A percentile compares a stretch with the other conserved stretches of the same genome.
phyloP scores from a whole-genome alignment of 108 stramenopile genomes.

The Cyclotella kingstonii region DNA sequence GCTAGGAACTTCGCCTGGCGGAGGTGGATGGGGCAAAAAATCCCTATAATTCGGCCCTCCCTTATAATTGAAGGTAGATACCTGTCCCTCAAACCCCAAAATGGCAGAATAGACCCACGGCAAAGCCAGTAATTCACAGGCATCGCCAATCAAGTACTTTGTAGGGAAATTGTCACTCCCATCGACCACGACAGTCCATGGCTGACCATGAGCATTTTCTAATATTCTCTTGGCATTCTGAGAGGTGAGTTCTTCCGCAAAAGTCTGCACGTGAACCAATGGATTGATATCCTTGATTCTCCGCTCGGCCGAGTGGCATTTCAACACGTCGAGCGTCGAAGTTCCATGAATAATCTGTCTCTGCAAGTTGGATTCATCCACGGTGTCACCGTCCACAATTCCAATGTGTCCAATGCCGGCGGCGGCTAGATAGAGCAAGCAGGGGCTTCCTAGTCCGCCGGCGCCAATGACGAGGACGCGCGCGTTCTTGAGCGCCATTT shows the following conservation, averaged over 20 bases:
- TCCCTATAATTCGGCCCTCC: slow-evolving; percentile 88
- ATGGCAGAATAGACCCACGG: slow-evolving; percentile 94
- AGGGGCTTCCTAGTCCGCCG: slow-evolving; percentile 92
- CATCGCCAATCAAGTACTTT: slow-evolving; percentile 95
- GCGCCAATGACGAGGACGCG: slow-evolving; percentile 91
- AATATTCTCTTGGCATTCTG: slow-evolving; percentile 67
- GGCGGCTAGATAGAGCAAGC: slow-evolving; percentile 91
- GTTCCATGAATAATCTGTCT: slow-evolving; percentile 93
- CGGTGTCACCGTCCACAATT: slow-evolving; percentile 91
- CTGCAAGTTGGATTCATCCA: slow-evolving; percentile 94
- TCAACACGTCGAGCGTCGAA: slow-evolving; percentile 71
- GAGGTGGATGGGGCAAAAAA: slow-evolving; percentile 86
- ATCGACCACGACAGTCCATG: slow-evolving; percentile 85
- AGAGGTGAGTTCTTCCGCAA: slow-evolving; percentile 80
- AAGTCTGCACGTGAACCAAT: slow-evolving; percentile 61
- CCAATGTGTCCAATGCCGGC: slow-evolving; percentile 91
- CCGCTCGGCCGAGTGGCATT: slow-evolving; percentile 75
- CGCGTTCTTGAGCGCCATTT: slow-evolving; percentile 69
- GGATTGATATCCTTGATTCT: slow-evolving; percentile 86
- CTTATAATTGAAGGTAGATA: slow-evolving; percentile 79
- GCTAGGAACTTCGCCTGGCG: slow-evolving; percentile 88
- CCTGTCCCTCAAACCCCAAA: slow-evolving; percentile 92
- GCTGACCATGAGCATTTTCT: too few relatives aligned
- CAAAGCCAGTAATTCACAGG: slow-evolving; percentile 73
- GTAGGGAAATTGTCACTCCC: slow-evolving; percentile 96